Conservation (phyloP, 306 rosid genomes). For the Morella rubra region DNA sequence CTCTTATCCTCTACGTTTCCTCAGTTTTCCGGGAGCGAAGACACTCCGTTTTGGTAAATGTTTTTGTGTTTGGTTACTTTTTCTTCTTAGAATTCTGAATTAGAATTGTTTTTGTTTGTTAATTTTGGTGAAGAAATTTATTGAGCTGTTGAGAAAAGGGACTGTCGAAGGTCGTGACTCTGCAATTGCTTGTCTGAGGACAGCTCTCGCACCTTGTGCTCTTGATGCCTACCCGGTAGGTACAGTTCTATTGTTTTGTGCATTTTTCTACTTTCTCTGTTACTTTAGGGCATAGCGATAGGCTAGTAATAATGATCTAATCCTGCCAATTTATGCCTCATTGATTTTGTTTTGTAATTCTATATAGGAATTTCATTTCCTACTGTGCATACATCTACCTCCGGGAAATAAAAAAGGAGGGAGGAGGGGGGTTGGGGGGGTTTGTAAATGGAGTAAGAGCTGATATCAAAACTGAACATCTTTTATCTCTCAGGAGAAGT, state of each 20-base stretch:
- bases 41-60: slow-evolving; percentile 3
- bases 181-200: slow-evolving; percentile 80
- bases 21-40: neutral
- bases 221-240: slow-evolving; percentile 95
- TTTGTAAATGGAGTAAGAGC: neutral
- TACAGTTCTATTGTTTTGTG: neutral
- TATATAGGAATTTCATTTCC: neutral
- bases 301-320: neutral
- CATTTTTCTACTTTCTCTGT: neutral
- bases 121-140: slow-evolving; percentile 58
- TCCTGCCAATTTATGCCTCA: neutral
- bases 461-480: neutral
- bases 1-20: neutral
- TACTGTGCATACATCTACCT: neutral
- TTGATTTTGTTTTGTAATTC: neutral
- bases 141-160: slow-evolving; percentile 92
- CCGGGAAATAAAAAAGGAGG: neutral
- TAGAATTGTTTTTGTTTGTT: slow-evolving; percentile 5
- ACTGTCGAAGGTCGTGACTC: slow-evolving; percentile 69
- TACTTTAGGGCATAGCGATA: neutral
- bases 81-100: slow-evolving; percentile 3
- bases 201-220: slow-evolving; percentile 94
- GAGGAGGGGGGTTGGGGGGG: too few relatives aligned
- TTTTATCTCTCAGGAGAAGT: neutral
- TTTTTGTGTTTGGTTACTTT: neutral